Evolutionary conservation across 1,139 yeast species (phyloP), one percentile per base, ranked within the genome.

Genomic region (Candida sp.): DNA sequence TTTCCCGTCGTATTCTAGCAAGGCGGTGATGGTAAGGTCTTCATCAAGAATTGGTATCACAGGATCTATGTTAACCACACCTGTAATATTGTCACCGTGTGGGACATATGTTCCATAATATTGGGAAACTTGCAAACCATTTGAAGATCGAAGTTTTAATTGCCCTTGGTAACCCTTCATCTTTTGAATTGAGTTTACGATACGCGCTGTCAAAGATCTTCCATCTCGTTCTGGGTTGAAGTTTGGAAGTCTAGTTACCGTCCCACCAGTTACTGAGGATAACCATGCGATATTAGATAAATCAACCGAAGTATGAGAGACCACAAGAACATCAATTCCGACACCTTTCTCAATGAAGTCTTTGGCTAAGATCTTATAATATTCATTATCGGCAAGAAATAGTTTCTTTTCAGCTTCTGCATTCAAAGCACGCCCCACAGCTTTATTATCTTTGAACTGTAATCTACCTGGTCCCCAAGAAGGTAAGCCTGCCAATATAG

Each of bases 381-480:
- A 87, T 22, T 76, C 82, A 52, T 75, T 80, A 42, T 81, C 84
- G 4, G 91, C 77, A 27, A 75, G 69, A 52, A 82, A 76, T 15
- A 82, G 61, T 12, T 60, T 64, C 49, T 73, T 77, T 45, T 84
- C 91, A 42, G 75, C 77, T 36, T 80, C 83, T 0, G 82, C 79
- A 21, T 66, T 61, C 4, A 49, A 48, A 40, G 68, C 60, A 41
- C 73, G 58, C 4, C 74, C 73, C 19, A 69, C 62, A 5, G 61
- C 54, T 38, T 61, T 55, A 49, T 67, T 67, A 35, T 70, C 75
- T 51, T 87, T 82, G 46, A 77, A 70, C 19, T 72, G 70, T 40
- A 91, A 72, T n/a, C 78, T 72, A 2, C 98, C 98, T 0, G 93
- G 87, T 0, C 97, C 97, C 77, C 83, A 77, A 1, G 89, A 77